Conservation (phyloP, 352 stramenopile species). For the Aphanomyces cochlioides region DNA sequence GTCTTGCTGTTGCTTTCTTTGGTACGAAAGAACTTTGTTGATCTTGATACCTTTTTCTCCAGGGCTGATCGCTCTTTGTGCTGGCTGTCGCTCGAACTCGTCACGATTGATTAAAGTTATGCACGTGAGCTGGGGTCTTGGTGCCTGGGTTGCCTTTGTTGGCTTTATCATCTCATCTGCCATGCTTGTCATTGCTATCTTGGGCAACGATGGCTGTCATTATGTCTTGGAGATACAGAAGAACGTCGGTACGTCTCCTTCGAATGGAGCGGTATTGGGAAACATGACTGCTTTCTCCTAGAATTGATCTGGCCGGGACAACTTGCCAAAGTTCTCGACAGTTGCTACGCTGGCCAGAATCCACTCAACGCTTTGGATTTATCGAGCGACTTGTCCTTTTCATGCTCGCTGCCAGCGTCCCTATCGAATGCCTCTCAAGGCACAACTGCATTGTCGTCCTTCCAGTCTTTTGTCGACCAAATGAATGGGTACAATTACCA, state of each 20-base stretch:
- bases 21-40: conserved; percentile 61
- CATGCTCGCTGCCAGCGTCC: conserved; percentile 7
- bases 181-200: conserved; percentile 60
- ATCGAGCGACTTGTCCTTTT: neutral
- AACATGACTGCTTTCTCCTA: conserved; percentile 10
- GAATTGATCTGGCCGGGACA: conserved; percentile 11
- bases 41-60: conserved; percentile 46
- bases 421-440: neutral
- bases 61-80: conserved; percentile 63
- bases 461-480: conserved; percentile 6
- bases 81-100: conserved; percentile 63
- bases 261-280: conserved; percentile 8
- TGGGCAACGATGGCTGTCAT: conserved; percentile 76
- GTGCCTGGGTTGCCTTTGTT: conserved; percentile 66
- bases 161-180: conserved; percentile 70
- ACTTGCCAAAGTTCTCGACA: conserved; percentile 3
- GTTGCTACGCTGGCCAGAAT: conserved; percentile 9
- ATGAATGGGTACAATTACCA: neutral
- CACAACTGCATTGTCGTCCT: neutral
- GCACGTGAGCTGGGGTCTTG: conserved; percentile 61
- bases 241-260: conserved; percentile 55
- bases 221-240: conserved; percentile 76
- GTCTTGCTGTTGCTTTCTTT: conserved; percentile 41
- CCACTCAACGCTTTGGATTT: neutral
- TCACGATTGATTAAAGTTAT: conserved; percentile 67